A percentile compares a stretch with the other conserved stretches of the same genome.
phyloP scores from a whole-genome alignment of 139 green algal genomes.

The Chlorella sp. region DNA sequence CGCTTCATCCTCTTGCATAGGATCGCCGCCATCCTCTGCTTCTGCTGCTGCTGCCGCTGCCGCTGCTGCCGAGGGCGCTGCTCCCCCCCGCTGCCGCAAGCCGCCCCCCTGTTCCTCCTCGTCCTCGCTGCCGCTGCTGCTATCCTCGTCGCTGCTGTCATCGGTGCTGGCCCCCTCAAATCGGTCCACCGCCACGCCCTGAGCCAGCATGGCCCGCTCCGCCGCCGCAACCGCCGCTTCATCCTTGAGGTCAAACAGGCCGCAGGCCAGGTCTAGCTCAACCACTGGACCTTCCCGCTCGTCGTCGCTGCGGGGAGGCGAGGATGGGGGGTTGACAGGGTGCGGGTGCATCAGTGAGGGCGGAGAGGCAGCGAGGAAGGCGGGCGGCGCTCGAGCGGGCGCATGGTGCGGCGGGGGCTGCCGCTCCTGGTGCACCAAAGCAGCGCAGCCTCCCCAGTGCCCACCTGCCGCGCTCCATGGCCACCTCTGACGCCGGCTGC shows the following conservation, averaged over 20 bases:
- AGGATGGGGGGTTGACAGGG: not conserved
- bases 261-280: slow-evolving; percentile 50
- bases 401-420: too few relatives aligned
- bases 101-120: not conserved
- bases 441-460: not conserved
- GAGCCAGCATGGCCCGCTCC: slow-evolving; percentile 19
- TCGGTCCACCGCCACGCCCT: slow-evolving; percentile 4
- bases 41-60: not conserved
- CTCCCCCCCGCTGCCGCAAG: not conserved
- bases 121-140: not conserved
- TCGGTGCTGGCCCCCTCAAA: not conserved
- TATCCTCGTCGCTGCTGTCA: not conserved
- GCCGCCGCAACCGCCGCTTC: slow-evolving; percentile 39
- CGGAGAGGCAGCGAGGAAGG: too few relatives aligned
- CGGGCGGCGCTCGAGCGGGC: too few relatives aligned
- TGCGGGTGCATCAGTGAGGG: not conserved
- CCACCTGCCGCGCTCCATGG: slow-evolving; percentile 35
- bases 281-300: slow-evolving; percentile 27
- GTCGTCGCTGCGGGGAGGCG: slow-evolving; percentile 8
- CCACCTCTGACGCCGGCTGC: not conserved
- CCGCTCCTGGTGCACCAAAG: too few relatives aligned
- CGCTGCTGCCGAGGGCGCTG: not conserved
- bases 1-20: not conserved
- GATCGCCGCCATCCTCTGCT: not conserved
- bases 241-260: slow-evolving; percentile 51